phyloP scores from a whole-genome alignment of 2,329 filamentous ascomycete genomes.

The Fusarium anthophilum region DNA sequence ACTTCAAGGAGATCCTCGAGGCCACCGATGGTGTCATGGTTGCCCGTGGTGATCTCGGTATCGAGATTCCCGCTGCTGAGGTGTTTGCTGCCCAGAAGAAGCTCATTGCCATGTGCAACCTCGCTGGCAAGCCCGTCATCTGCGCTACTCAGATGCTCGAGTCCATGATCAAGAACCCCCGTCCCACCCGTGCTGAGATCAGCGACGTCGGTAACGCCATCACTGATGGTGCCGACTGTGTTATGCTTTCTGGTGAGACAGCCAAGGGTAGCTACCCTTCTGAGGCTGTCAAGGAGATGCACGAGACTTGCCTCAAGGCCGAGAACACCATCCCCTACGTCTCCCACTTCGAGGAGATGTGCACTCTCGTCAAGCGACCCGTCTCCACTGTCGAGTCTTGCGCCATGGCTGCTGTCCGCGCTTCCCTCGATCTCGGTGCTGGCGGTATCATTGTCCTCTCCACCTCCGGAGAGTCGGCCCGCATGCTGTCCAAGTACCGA shows the following conservation, averaged over 20 bases:
- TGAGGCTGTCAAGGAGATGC: slow-evolving; percentile 97
- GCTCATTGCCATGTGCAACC: slow-evolving; percentile 99
- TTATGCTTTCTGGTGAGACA: slow-evolving; percentile 99
- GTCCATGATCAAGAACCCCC: slow-evolving; percentile 99
- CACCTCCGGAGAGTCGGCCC: slow-evolving; percentile 93
- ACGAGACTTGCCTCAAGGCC: slow-evolving; percentile 94
- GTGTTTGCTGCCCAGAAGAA: slow-evolving; percentile 99
- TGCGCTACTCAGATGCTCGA: slow-evolving; percentile 99
- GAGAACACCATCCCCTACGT: slow-evolving; percentile 98
- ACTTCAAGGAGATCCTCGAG: slow-evolving; percentile 95
- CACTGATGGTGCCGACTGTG: slow-evolving; percentile 96
- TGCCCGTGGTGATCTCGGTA: slow-evolving; percentile 93
- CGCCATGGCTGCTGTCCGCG: slow-evolving; percentile 95
- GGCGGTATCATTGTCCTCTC: slow-evolving; percentile 96
- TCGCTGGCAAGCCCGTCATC: slow-evolving; percentile 98
- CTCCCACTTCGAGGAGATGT: slow-evolving; percentile 95
- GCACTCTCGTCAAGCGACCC: slow-evolving; percentile 82
- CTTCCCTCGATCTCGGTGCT: slow-evolving; percentile 94
- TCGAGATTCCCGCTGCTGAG: slow-evolving; percentile 97
- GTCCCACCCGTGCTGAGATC: slow-evolving; percentile 97
- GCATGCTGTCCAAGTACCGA: slow-evolving; percentile 97
- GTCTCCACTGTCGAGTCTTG: slow-evolving; percentile 92
- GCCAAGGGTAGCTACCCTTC: slow-evolving; percentile 96
- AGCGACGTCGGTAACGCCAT: slow-evolving; percentile 98
- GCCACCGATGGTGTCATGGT: slow-evolving; percentile 99